Evolutionary conservation across 352 stramenopile species (phyloP).

Genomic region (Pythium coloratum): DNA sequence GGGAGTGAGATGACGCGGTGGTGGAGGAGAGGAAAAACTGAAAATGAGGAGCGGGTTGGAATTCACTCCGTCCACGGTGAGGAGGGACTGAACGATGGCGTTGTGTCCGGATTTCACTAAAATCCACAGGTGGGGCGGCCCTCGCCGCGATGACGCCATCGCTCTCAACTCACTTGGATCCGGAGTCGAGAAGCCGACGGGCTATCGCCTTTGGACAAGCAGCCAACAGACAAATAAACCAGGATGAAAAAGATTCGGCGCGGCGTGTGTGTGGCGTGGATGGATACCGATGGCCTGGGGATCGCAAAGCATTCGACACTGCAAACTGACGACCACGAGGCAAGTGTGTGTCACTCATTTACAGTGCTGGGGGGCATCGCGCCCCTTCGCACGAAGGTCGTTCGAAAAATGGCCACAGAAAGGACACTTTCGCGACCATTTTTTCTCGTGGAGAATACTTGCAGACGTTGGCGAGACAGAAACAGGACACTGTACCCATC

Average conservation of each 20-base stretch:
- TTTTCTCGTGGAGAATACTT: neutral
- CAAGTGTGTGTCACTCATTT: neutral
- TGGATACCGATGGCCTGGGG: neutral
- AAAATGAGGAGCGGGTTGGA: neutral
- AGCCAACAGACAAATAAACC: neutral
- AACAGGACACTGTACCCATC: constrained; percentile 7
- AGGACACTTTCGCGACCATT: neutral
- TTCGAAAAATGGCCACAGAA: neutral
- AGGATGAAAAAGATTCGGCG: neutral
- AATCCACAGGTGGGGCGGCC: neutral
- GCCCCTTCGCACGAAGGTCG: neutral
- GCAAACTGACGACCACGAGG: neutral
- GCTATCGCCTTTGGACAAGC: neutral
- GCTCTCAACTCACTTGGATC: neutral
- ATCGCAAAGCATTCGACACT: neutral
- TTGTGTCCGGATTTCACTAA: neutral
- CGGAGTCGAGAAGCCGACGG: neutral
- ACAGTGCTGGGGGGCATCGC: neutral
- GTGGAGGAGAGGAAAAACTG: neutral
- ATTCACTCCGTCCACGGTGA: neutral
- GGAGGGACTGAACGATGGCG: neutral
- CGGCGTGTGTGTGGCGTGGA: neutral
- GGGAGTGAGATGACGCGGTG: too few species aligned
- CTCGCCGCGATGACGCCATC: neutral
- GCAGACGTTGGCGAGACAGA: neutral